Percentiles rank a stretch among this genome's conserved stretches.
phyloP scores from a whole-genome alignment of 1,284 basidiomycete species.

The Thelephora terrestris region DNA sequence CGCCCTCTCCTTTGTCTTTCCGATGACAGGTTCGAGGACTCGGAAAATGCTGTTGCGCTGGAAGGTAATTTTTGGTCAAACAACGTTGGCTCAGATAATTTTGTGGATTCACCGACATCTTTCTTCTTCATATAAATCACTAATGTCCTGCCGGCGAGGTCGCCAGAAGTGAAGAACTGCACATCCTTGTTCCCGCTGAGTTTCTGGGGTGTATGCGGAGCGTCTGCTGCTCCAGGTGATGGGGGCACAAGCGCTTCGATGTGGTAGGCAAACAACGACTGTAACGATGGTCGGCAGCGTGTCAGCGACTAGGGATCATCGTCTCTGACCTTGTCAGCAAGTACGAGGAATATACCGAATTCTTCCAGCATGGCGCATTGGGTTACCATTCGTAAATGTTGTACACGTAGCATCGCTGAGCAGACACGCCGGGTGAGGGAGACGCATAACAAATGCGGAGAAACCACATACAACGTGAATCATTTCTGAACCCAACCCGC shows the following conservation, averaged over 20 bases:
- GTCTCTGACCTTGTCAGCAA: conserved; percentile 71
- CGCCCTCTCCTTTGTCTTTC: conserved; percentile 69
- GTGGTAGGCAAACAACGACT: no score
- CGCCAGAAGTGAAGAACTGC: conserved; percentile 89
- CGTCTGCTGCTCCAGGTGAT: no score
- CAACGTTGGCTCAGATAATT: conserved; percentile 1
- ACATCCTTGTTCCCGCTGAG: no score
- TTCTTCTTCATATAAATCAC: conserved; percentile 96
- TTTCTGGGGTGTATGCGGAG: no score
- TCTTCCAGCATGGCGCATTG: conserved; percentile 93
- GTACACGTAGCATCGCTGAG: conserved; percentile 75
- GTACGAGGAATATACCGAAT: conserved; percentile 90
- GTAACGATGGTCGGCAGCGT: no score
- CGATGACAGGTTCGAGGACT: conserved; percentile 85
- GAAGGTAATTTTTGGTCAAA: conserved; percentile 4
- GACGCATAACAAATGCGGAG: conserved; percentile 1
- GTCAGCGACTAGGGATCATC: no score
- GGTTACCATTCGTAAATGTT: no score
- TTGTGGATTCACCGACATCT: conserved; percentile 48
- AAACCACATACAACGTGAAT: conserved; percentile 58
- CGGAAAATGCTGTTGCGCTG: conserved; percentile 86
- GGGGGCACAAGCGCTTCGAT: no score
- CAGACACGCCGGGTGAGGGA: conserved; percentile 20
- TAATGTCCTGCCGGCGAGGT: conserved; percentile 73
- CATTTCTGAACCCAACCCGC: conserved; percentile 85